These are phyloP conservation scores for Penstemon eatonii DNA, from an alignment of 257 asterid genomes.

Conservation along the genomic window DNA sequence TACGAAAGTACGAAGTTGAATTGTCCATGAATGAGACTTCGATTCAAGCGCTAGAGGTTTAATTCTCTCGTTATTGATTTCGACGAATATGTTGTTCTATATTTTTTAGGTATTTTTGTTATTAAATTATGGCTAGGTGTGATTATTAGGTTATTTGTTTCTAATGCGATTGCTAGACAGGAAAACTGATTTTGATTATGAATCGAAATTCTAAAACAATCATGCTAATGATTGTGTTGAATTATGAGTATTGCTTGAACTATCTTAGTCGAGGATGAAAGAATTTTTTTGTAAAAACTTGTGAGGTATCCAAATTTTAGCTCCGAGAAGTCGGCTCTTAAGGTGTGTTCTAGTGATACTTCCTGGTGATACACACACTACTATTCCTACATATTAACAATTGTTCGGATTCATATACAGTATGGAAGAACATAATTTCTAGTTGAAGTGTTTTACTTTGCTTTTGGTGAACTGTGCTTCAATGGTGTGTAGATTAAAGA, in stretches of 20 bases:
- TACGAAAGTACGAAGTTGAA: constrained; percentile 78
- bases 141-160: neutral
- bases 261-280: constrained; percentile 54
- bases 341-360: constrained; percentile 36
- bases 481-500: constrained; percentile 54
- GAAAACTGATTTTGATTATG: neutral
- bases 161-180: constrained; percentile 5
- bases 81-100: neutral
- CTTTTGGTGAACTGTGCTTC: constrained; percentile 28
- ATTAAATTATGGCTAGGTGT: constrained; percentile 9
- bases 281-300: constrained; percentile 34
- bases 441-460: neutral
- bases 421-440: too few relatives aligned
- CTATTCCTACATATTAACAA: neutral
- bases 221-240: constrained; percentile 1
- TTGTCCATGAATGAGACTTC: constrained; percentile 59
- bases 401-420: neutral
- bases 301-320: constrained; percentile 51
- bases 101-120: neutral
- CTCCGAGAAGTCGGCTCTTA: constrained; percentile 48
- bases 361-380: neutral
- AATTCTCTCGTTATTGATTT: constrained; percentile 3
- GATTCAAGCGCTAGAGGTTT: constrained; percentile 64
- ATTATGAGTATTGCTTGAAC: constrained; percentile 9
- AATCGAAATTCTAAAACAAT: neutral